Percentiles rank a stretch among this genome's conserved stretches.
phyloP scores from a whole-genome alignment of 2,329 filamentous ascomycete genomes.

The Macrophomina tecta region DNA sequence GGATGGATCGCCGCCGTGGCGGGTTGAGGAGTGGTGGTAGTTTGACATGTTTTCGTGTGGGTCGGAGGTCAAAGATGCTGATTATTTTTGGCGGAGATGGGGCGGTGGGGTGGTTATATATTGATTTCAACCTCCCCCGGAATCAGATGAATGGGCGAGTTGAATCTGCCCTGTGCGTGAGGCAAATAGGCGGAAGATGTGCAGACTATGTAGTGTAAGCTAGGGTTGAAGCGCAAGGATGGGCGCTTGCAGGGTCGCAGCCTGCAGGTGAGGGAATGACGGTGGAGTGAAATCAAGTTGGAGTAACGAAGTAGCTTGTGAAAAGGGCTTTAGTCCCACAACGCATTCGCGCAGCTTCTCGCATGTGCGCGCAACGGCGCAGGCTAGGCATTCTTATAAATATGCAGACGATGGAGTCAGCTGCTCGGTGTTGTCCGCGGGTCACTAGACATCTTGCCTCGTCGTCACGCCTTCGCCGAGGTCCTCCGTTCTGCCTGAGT shows the following conservation, averaged over 20 bases:
- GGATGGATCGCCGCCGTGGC: slow-evolving; percentile 60
- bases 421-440: slow-evolving; percentile 23
- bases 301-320: not conserved
- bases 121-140: not conserved
- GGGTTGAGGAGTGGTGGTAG: slow-evolving; percentile 59
- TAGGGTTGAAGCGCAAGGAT: slow-evolving; percentile 1
- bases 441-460: slow-evolving; percentile 7
- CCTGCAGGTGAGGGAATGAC: slow-evolving; percentile 2
- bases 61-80: not conserved
- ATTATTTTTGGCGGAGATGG: not conserved
- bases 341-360: not conserved
- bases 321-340: too few relatives aligned
- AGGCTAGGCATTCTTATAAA: not conserved
- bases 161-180: slow-evolving; percentile 9
- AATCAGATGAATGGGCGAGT: not conserved
- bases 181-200: slow-evolving; percentile 1
- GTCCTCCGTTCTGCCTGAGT: not conserved
- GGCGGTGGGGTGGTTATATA: not conserved
- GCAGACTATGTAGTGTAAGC: slow-evolving; percentile 20
- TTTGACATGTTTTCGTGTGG: slow-evolving; percentile 62
- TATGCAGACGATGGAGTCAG: not conserved
- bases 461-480: not conserved
- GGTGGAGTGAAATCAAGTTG: not conserved
- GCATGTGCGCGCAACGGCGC: not conserved
- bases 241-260: not conserved